These are phyloP conservation scores for Lenwebbia sp. DNA, from an alignment of 345 rosid genomes.

Conservation along the genomic window DNA sequence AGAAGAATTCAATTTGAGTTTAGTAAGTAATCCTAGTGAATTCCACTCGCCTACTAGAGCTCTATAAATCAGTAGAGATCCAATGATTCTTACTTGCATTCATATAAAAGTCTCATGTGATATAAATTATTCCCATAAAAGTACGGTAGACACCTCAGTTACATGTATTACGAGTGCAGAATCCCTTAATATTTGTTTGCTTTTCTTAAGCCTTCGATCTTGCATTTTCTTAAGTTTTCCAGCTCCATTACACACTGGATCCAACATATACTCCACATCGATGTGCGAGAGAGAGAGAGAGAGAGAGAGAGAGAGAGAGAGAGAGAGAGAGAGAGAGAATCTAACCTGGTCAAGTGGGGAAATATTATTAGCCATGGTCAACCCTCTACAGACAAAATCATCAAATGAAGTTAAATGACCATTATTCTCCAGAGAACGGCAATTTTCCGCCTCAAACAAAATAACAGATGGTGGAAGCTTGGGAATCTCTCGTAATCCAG, in stretches of 20 bases:
- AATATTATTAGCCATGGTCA: not conserved
- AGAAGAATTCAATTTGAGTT: not conserved
- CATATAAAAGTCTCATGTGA: not conserved
- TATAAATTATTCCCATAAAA: not conserved
- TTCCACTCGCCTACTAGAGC: not conserved
- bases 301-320: not conserved
- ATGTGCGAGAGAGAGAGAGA: not conserved
- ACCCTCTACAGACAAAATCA: not conserved
- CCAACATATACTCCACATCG: not conserved
- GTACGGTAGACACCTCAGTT: not conserved
- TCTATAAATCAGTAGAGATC: not conserved
- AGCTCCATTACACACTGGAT: accelerated
- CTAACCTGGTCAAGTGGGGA: accelerated
- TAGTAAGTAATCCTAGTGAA: too few relatives aligned
- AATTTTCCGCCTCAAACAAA: accelerated
- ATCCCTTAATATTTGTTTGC: not conserved
- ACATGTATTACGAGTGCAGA: not conserved
- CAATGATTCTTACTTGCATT: not conserved
- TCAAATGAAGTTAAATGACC: not conserved
- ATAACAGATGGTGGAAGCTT: not conserved
- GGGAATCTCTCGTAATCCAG: not conserved
- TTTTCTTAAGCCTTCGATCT: not conserved
- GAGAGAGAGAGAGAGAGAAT: not conserved
- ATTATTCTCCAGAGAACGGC: not conserved
- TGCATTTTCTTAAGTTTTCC: not conserved